These are phyloP conservation scores for Sporopachydermia lactativora DNA, from an alignment of 805 yeast species.

Conservation along the genomic window DNA sequence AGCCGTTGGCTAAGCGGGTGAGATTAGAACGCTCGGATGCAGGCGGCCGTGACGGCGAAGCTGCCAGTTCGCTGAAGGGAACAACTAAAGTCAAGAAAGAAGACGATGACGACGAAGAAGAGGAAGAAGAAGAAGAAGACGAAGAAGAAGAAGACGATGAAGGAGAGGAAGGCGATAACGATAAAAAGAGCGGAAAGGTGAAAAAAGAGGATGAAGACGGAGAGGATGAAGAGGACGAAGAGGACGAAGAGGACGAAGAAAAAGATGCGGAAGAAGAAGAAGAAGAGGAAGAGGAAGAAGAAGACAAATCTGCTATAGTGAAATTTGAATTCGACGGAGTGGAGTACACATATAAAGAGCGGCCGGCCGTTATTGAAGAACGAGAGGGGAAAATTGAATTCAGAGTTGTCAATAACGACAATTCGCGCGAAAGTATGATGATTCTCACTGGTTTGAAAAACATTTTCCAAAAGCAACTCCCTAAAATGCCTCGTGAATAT, in stretches of 20 bases:
- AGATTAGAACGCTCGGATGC: constrained; percentile 15
- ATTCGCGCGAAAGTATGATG: constrained; percentile 73
- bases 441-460: constrained; percentile 91
- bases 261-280: constrained; percentile 12
- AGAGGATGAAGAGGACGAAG: constrained; percentile 10
- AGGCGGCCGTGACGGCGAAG: constrained; percentile 13
- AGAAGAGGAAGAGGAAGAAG: constrained; percentile 12
- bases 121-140: constrained; percentile 7
- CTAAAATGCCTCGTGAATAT: constrained; percentile 97
- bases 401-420: constrained; percentile 92
- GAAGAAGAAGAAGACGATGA: constrained; percentile 15
- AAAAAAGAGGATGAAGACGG: constrained; percentile 11
- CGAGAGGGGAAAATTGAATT: constrained; percentile 87
- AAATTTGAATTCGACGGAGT: constrained; percentile 63
- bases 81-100: constrained; percentile 18
- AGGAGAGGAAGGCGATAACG: constrained; percentile 16
- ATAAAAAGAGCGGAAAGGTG: constrained; percentile 12
- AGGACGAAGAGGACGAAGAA: constrained; percentile 14
- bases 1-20: constrained; percentile 17
- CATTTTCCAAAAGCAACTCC: constrained; percentile 92
- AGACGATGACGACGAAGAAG: constrained; percentile 15
- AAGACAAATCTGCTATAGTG: constrained; percentile 20
- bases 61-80: constrained; percentile 10
- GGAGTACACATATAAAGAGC: constrained; percentile 70
- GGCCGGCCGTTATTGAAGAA: constrained; percentile 92